Evolutionary conservation across 148 eudicot genomes (phyloP).

Genomic region (Nyssa sinensis): DNA sequence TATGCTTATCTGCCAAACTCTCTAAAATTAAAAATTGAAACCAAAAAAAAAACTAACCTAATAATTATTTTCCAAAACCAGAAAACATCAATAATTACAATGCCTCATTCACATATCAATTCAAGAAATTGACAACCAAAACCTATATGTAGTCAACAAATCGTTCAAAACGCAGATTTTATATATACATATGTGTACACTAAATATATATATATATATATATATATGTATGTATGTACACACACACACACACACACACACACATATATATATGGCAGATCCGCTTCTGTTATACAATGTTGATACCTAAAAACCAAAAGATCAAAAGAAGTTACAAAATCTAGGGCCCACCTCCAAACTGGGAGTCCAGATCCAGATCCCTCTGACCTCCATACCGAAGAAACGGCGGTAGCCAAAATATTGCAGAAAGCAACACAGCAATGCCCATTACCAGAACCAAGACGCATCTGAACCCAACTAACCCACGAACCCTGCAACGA

Average conservation of each 20-base stretch:
- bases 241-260: too few relatives aligned
- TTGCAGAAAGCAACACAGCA: constrained; percentile 64
- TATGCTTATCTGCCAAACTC: too few relatives aligned
- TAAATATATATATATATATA: not conserved
- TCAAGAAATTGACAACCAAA: not conserved
- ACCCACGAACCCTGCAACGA: constrained; percentile 31
- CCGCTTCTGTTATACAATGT: constrained; percentile 15
- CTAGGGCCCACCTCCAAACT: constrained; percentile 51
- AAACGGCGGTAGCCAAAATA: constrained; percentile 88
- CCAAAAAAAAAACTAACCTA: too few relatives aligned
- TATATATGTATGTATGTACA: too few relatives aligned
- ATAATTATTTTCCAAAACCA: not conserved
- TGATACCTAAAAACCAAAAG: not conserved
- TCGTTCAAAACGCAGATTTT: not conserved
- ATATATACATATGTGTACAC: not conserved
- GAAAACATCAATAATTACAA: not conserved
- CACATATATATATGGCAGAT: constrained; percentile 12
- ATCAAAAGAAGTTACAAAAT: not conserved
- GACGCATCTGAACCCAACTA: constrained; percentile 61
- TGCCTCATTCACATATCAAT: not conserved
- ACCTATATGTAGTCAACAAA: constrained; percentile 1
- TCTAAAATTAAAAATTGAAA: too few relatives aligned
- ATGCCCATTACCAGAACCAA: constrained; percentile 70
- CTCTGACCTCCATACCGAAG: constrained; percentile 45
- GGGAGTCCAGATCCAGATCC: constrained; percentile 79